Evolutionary conservation across 371 early-diverging fungal genomes (phyloP), one percentile per base, ranked within the genome.

Genomic region (Saksenaea oblongispora): DNA sequence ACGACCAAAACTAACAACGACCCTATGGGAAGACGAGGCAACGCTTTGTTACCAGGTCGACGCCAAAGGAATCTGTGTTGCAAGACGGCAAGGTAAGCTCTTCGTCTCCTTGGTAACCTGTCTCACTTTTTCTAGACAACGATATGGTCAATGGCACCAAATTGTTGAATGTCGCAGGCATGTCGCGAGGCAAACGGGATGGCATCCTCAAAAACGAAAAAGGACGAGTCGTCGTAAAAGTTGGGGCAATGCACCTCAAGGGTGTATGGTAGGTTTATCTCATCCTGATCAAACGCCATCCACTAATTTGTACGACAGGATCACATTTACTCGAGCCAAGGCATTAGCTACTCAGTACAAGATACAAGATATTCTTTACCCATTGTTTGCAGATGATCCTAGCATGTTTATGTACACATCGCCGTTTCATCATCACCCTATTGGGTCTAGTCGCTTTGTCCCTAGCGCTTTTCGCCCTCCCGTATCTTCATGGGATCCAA

Each of bases 91-190:
- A 68, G 88, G 86, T 85, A 79, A 76, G 68, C 24, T 56, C 34
- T 53, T 11, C 24, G 5, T 34, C 26, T 14, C 26, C n/a, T 8
- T 14, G 2, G 18, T 39, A 56, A 51, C 28, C 17, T 56, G 31
- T 39, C 36, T 37, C 66, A 28, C 56, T 44, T 7, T 14, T 39
- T 34, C 51, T 47, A 78, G 92, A 93, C 66, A 90, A 91, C 65
- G 84, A 91, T 65, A 91, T 91, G 90, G 84, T 93, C 42, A 93
- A 93, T 68, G 92, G 94, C n/a, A 93, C 94, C 27, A 93, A 93
- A 66, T 78, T 93, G 22, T 75, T 93, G 9, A 93, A 93, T 62
- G 91, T 93, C 11, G 90, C 87, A 28, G 90, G 91, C 56, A 92
- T 93, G 93, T 89, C 94, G 57, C 87, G 94, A 18, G 94, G 94